A percentile compares a stretch with the other conserved stretches of the same genome.
Conservation (phyloP, 352 stramenopile genomes). For the Pythium myriotylum region DNA sequence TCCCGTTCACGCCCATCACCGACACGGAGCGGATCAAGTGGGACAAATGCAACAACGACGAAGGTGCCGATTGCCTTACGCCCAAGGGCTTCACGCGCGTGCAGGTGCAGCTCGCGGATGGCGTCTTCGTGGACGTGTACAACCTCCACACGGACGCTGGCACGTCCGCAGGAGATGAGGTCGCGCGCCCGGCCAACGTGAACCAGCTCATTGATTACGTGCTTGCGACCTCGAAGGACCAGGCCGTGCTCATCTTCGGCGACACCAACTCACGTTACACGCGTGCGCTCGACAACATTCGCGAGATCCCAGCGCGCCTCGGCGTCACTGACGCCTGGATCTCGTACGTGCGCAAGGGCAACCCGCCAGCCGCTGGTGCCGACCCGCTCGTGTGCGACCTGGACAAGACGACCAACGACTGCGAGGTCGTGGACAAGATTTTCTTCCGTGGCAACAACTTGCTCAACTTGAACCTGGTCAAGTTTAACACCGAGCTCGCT, state of each 20-base stretch:
- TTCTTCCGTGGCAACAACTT: slow-evolving; percentile 41
- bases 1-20: slow-evolving; percentile 36
- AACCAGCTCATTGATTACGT: slow-evolving; percentile 45
- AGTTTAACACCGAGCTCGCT: slow-evolving; percentile 41
- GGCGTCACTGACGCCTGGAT: slow-evolving; percentile 46
- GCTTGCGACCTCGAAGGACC: slow-evolving; percentile 36
- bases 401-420: slow-evolving; percentile 35
- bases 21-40: slow-evolving; percentile 44
- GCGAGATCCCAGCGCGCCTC: slow-evolving; percentile 29
- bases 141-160: slow-evolving; percentile 52
- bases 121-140: slow-evolving; percentile 44
- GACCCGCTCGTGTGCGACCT: slow-evolving; percentile 39
- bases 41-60: slow-evolving; percentile 40
- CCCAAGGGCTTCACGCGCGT: slow-evolving; percentile 53
- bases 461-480: slow-evolving; percentile 26
- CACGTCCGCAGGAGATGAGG: slow-evolving; percentile 28
- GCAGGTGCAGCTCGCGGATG: slow-evolving; percentile 40
- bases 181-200: slow-evolving; percentile 38
- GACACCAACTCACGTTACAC: slow-evolving; percentile 60
- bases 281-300: slow-evolving; percentile 38
- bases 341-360: slow-evolving; percentile 35
- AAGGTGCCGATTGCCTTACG: slow-evolving; percentile 49
- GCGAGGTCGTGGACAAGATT: slow-evolving; percentile 59
- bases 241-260: slow-evolving; percentile 47
- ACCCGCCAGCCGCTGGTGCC: slow-evolving; percentile 30